Conservation (phyloP, 176 grass and related monocot species). For the Thalia dealbata region DNA sequence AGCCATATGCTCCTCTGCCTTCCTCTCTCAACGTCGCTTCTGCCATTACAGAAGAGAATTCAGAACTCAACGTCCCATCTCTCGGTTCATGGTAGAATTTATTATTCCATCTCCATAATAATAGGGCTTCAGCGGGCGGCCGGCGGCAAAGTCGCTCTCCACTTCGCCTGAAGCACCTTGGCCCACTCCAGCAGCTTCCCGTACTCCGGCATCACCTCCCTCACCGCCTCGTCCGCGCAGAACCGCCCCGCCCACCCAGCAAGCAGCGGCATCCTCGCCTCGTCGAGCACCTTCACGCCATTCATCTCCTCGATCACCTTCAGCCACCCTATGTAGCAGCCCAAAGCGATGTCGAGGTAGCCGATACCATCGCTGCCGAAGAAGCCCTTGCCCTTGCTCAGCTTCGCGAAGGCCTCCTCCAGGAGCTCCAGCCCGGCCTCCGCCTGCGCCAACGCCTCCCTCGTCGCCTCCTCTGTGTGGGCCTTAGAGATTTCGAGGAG, state of each 20-base stretch:
- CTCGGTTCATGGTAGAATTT: too few relatives aligned
- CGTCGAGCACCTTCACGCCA: conserved; percentile 22
- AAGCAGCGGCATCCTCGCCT: conserved; percentile 9
- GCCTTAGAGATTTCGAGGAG: neutral
- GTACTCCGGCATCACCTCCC: neutral
- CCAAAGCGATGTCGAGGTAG: conserved; percentile 46
- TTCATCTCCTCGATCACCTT: conserved; percentile 29
- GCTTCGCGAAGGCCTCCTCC: neutral
- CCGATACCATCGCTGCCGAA: conserved; percentile 48
- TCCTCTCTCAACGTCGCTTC: too few relatives aligned
- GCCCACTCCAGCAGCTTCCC: neutral
- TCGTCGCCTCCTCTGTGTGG: neutral
- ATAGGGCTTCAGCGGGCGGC: too few relatives aligned
- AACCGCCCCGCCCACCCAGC: neutral
- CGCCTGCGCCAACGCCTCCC: neutral
- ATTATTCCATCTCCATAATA: too few relatives aligned
- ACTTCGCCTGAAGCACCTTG: neutral
- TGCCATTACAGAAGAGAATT: too few relatives aligned
- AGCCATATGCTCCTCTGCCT: too few relatives aligned
- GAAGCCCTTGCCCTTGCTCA: conserved; percentile 31
- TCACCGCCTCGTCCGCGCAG: neutral
- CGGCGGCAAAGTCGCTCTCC: neutral
- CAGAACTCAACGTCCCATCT: too few relatives aligned
- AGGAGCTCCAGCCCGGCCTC: neutral
- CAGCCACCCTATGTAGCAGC: conserved; percentile 27